Percentiles rank a stretch among this genome's conserved stretches.
Evolutionary conservation across 2,329 filamentous ascomycete species (phyloP).

Genomic region (Aspergillus sclerotialis): DNA sequence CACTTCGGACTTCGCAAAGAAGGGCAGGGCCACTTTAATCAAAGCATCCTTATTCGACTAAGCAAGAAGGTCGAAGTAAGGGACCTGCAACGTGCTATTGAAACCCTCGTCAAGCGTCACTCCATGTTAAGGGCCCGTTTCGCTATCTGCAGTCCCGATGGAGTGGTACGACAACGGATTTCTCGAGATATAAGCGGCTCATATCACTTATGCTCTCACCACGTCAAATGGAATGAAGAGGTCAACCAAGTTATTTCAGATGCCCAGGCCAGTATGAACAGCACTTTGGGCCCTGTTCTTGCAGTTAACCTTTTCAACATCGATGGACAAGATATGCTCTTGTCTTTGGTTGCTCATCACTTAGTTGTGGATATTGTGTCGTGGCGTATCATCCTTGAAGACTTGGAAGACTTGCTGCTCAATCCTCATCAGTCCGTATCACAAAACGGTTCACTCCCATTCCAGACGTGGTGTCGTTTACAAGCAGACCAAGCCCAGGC

Average conservation of each 20-base stretch:
- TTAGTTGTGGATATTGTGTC: conserved; percentile 35
- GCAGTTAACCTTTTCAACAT: conserved; percentile 37
- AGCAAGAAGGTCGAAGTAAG: conserved; percentile 17
- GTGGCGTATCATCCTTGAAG: conserved; percentile 33
- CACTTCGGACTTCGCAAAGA: conserved; percentile 29
- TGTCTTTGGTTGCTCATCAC: conserved; percentile 33
- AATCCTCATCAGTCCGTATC: conserved; percentile 16
- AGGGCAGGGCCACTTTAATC: conserved; percentile 31
- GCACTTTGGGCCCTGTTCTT: conserved; percentile 32
- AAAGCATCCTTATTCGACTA: conserved; percentile 29
- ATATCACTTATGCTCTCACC: conserved; percentile 19
- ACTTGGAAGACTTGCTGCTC: conserved; percentile 30
- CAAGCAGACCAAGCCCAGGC: conserved; percentile 10
- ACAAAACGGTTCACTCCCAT: conserved; percentile 24
- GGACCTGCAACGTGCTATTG: conserved; percentile 20
- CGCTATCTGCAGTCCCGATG: conserved; percentile 9
- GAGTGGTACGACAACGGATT: conserved; percentile 20
- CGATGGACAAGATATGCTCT: conserved; percentile 19
- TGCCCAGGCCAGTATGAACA: conserved; percentile 28
- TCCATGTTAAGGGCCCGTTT: conserved; percentile 34
- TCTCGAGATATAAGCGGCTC: conserved; percentile 22
- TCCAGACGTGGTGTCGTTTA: conserved; percentile 30
- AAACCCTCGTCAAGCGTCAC: conserved; percentile 25
- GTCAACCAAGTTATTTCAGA: conserved; percentile 18
- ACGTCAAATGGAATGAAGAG: conserved; percentile 10